A percentile compares a stretch with the other conserved stretches of the same genome.
Evolutionary conservation across 345 rosid genomes (phyloP).

Genomic region (Eucalyptus paniculata): DNA sequence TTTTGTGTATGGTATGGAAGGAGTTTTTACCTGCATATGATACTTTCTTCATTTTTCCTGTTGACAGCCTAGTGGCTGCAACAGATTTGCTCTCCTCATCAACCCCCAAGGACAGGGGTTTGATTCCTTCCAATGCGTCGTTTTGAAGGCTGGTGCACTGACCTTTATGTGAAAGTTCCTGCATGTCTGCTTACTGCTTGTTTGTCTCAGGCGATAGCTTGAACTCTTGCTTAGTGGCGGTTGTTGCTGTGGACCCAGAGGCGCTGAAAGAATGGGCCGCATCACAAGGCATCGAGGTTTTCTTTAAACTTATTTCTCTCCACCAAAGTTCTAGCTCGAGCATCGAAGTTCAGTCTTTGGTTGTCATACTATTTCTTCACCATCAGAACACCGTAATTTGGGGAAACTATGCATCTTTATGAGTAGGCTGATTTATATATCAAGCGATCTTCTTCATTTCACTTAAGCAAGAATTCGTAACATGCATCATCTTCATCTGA

Average conservation of each 20-base stretch:
- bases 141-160: neutral
- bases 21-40: neutral
- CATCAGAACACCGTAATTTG: neutral
- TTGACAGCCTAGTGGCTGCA: neutral
- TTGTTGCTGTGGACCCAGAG: slow-evolving; percentile 69
- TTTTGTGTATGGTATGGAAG: slow-evolving; percentile 18
- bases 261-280: slow-evolving; percentile 70
- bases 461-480: neutral
- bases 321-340: neutral
- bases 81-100: neutral
- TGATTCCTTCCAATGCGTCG: neutral
- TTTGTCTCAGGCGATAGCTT: slow-evolving; percentile 72
- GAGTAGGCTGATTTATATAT: neutral
- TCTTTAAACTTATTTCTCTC: neutral
- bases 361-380: neutral
- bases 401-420: neutral
- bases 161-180: neutral
- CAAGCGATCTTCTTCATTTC: neutral
- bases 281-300: slow-evolving; percentile 60
- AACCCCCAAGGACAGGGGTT: neutral
- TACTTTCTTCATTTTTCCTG: neutral
- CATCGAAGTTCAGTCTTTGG: neutral
- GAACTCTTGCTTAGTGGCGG: slow-evolving; percentile 62
- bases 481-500: neutral
- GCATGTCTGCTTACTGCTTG: neutral